Evolutionary conservation across 352 stramenopile genomes (phyloP).

Genomic region (Thraustotheca clavata): DNA sequence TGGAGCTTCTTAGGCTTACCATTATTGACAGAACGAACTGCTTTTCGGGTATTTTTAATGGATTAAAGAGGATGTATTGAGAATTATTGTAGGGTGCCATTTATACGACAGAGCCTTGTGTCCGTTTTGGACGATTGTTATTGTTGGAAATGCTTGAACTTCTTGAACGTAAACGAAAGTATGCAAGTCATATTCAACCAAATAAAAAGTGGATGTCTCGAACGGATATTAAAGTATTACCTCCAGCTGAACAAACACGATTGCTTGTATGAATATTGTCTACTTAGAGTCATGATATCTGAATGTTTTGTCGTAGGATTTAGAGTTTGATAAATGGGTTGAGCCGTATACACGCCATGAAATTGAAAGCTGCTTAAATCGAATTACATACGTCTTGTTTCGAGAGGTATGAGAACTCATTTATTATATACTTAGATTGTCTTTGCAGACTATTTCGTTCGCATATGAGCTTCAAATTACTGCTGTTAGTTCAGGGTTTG

Average conservation of each 20-base stretch:
- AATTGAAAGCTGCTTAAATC: conserved; percentile 11
- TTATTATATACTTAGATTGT: not conserved
- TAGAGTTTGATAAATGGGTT: conserved; percentile 19
- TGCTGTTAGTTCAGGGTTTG: conserved; percentile 63
- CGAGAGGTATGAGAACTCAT: not conserved
- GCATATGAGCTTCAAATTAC: conserved; percentile 65
- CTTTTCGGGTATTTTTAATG: conserved; percentile 40
- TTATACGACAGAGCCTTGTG: conserved; percentile 61
- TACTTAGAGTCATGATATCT: not conserved
- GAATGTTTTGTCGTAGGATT: not conserved
- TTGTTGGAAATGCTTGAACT: conserved; percentile 47
- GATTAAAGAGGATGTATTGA: not conserved
- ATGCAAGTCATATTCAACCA: not conserved
- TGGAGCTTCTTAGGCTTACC: conserved; percentile 57
- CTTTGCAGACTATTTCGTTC: conserved; percentile 26
- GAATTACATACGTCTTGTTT: conserved; percentile 10
- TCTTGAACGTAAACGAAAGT: conserved; percentile 4
- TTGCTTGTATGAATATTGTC: not conserved
- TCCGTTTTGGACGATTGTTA: conserved; percentile 59
- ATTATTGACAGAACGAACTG: conserved; percentile 59
- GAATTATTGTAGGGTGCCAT: conserved; percentile 32
- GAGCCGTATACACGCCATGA: conserved; percentile 17
- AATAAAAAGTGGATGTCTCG: conserved; percentile 10
- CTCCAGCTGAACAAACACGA: not conserved
- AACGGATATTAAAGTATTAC: conserved; percentile 10